Conservation (phyloP, 257 asterid species). For the Gynochthodes officinalis region DNA sequence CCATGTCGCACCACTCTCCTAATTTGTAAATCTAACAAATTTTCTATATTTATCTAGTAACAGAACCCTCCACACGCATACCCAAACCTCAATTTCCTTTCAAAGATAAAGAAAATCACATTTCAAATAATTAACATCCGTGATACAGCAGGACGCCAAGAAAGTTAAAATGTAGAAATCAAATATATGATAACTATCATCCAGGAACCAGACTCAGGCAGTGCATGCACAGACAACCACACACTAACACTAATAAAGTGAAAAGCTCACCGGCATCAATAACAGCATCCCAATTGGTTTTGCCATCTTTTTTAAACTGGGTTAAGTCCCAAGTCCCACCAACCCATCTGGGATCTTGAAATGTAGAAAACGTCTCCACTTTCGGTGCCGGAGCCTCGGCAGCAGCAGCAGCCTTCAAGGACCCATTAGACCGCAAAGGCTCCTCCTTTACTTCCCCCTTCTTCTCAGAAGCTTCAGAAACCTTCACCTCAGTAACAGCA, state of each 20-base stretch:
- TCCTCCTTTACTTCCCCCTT: constrained; percentile 19
- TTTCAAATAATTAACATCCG: background rate
- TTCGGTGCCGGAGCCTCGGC: constrained; percentile 31
- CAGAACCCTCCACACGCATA: background rate
- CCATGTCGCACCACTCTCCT: background rate
- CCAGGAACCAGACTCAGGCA: background rate
- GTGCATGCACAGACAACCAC: background rate
- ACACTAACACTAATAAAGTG: constrained; percentile 1
- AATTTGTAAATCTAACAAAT: background rate
- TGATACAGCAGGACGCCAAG: background rate
- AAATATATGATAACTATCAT: background rate
- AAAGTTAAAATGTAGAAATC: background rate
- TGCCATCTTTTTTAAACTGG: constrained; percentile 63
- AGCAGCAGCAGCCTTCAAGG: constrained; percentile 29
- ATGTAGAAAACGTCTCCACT: constrained; percentile 19
- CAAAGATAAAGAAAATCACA: background rate
- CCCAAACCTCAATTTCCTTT: background rate
- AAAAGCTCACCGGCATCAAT: constrained; percentile 76
- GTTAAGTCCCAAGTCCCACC: constrained; percentile 90
- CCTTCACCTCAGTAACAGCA: constrained; percentile 21
- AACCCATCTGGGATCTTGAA: constrained; percentile 69
- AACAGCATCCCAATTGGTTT: constrained; percentile 83
- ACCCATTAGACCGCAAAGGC: constrained; percentile 56
- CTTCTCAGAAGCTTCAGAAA: constrained; percentile 18
- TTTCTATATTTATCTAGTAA: background rate